Evolutionary conservation across 2,329 filamentous ascomycete genomes (phyloP), one percentile per base, ranked within the genome.

Genomic region (Ophiocordyceps robertsii): DNA sequence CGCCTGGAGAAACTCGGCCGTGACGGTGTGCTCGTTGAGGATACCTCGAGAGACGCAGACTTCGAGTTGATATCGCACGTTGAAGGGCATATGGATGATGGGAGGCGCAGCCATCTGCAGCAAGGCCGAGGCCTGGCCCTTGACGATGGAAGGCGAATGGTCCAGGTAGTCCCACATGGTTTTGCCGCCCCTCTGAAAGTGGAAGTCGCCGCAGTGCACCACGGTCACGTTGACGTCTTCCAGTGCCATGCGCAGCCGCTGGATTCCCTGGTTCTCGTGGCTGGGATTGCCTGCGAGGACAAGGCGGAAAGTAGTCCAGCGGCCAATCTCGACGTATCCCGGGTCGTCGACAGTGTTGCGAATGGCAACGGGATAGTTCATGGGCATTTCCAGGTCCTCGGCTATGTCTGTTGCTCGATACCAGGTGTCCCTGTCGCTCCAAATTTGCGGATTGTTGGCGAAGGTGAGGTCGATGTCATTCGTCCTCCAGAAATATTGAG

Each of bases 41-140:
- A 78, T 69, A 0, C 80, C 79, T 27, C 82, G 76, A 0, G 89
- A 94, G n/a, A 96, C 71, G 56, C 90, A 96, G 0, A 87, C 89
- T 58, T 98, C 90, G 0, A 98, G 73, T 57, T 95, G 88, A 55
- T 96, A 98, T 14, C 86, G 75, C 1, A 95, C 75, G 1, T 77
- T 64, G 47, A 88, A 95, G 0, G 75, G 65, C 4, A 90, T 66
- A 29, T 58, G 52, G 11, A 58, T 41, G n/a, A 46, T 40, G 6
- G 43, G 40, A 7, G 44, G 37, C 1, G 43, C 42, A 12, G 46
- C 47, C 11, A 50, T 45, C 11, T 49, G 49, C 6, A 64, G 47
- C 4, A 59, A 51, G 24, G 57, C 52, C 4, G 55, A 46, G 4
- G 59, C 54, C 24, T 57, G 55, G 13, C 46, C 47, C 6, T 45